A percentile compares a stretch with the other conserved stretches of the same genome.
These are phyloP conservation scores for Zasmidium cellare DNA, from an alignment of 2,329 filamentous ascomycete genomes.

Conservation along the genomic window DNA sequence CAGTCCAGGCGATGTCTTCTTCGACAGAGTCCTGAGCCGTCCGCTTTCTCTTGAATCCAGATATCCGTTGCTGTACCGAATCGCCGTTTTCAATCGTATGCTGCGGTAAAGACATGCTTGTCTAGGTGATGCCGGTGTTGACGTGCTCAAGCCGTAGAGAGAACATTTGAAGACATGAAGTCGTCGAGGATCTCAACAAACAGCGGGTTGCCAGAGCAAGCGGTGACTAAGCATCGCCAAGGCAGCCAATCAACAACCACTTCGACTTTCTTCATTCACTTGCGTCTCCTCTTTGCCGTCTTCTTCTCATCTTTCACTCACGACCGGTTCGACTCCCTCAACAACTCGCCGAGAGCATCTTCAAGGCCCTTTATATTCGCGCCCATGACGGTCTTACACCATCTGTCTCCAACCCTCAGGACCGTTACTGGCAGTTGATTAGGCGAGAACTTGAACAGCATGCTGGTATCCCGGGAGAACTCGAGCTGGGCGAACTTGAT, in stretches of 20 bases:
- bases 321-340: constrained; percentile 3
- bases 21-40: constrained; percentile 7
- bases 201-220: not conserved
- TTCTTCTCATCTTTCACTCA: not conserved
- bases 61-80: not conserved
- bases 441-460: constrained; percentile 25
- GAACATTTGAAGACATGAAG: not conserved
- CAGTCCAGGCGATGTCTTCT: constrained; percentile 23
- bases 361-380: constrained; percentile 13
- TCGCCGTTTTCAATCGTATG: not conserved
- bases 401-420: constrained; percentile 18
- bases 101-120: constrained; percentile 6
- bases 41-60: constrained; percentile 12
- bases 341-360: constrained; percentile 10
- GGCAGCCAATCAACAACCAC: too few relatives aligned
- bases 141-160: too few relatives aligned
- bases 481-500: constrained; percentile 21
- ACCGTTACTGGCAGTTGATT: constrained; percentile 25
- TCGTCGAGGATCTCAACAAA: not conserved
- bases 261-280: not conserved
- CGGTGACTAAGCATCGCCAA: not conserved
- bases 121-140: constrained; percentile 4
- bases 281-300: not conserved
- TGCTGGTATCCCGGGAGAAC: constrained; percentile 12
- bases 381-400: constrained; percentile 24